Evolutionary conservation across 78 protist genomes (phyloP).

Genomic region (Pelomyxa schiedti): DNA sequence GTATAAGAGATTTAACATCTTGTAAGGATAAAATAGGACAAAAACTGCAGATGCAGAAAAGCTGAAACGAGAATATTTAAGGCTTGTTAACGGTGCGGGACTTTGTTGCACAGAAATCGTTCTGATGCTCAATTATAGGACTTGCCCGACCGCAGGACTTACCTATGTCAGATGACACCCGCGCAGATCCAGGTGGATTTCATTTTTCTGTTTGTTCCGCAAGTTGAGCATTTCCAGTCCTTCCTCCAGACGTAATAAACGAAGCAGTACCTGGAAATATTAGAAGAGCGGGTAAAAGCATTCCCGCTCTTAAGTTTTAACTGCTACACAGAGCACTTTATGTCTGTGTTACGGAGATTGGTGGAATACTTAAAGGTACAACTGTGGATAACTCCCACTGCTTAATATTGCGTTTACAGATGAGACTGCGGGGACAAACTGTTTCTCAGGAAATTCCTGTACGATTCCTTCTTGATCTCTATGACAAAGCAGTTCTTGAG

Average conservation of each 20-base stretch:
- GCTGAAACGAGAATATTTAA: conserved; percentile 31
- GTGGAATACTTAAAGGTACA: conserved; percentile 64
- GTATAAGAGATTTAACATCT: background rate
- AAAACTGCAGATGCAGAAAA: background rate
- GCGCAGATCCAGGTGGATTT: background rate
- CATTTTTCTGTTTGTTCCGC: too few species aligned
- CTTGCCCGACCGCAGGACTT: background rate
- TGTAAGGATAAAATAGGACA: too few species aligned
- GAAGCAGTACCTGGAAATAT: conserved; percentile 93
- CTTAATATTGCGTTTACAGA: too few species aligned
- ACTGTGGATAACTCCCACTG: too few species aligned
- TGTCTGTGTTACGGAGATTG: conserved; percentile 49
- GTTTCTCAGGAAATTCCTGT: conserved; percentile 54
- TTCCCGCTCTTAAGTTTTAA: too few species aligned
- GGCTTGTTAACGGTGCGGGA: conserved; percentile 1
- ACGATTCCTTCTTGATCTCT: conserved; percentile 38
- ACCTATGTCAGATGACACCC: background rate
- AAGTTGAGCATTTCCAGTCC: too few species aligned
- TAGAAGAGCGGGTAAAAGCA: too few species aligned
- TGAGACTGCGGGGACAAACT: conserved; percentile 9
- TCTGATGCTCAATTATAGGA: too few species aligned
- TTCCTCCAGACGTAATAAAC: conserved; percentile 56
- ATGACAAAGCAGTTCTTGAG: background rate
- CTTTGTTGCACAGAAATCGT: too few species aligned
- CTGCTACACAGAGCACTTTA: conserved; percentile 58